These are phyloP conservation scores for Casuarina cunninghamiana DNA, from an alignment of 306 rosid species.

Conservation along the genomic window DNA sequence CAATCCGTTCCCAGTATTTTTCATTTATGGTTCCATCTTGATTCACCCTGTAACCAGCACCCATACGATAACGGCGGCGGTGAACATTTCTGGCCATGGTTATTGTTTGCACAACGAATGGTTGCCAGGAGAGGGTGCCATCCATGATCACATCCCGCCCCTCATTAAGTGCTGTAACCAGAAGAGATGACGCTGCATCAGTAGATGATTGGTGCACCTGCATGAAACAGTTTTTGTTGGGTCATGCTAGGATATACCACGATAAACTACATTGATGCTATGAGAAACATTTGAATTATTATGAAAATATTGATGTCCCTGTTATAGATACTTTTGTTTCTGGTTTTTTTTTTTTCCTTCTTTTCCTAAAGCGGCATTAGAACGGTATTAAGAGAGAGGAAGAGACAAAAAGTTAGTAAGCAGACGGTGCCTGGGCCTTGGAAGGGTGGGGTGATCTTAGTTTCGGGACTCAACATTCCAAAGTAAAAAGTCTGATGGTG, in stretches of 20 bases:
- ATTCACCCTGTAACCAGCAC: constrained; percentile 66
- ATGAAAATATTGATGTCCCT: neutral
- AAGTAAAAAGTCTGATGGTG: neutral
- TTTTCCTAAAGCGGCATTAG: neutral
- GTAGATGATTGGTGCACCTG: constrained; percentile 98
- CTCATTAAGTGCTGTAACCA: constrained; percentile 90
- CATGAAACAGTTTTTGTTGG: constrained; percentile 21
- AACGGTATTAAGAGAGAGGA: neutral
- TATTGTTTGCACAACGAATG: constrained; percentile 93
- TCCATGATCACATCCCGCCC: constrained; percentile 97
- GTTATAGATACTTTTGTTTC: neutral
- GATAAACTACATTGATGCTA: neutral
- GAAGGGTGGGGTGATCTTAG: neutral
- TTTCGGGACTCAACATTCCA: neutral
- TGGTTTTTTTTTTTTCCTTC: neutral
- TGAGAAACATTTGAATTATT: neutral
- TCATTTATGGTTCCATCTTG: constrained; percentile 68
- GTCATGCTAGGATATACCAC: neutral
- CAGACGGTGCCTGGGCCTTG: neutral
- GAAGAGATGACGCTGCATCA: constrained; percentile 92
- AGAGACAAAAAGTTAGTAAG: neutral
- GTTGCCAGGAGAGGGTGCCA: constrained; percentile 95
- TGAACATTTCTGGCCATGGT: constrained; percentile 95
- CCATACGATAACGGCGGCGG: constrained; percentile 93
- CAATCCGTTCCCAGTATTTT: constrained; percentile 77